Base-by-base conservation (phyloP, 2,329 filamentous ascomycete genomes). In the Cladosporium phlei region DNA sequence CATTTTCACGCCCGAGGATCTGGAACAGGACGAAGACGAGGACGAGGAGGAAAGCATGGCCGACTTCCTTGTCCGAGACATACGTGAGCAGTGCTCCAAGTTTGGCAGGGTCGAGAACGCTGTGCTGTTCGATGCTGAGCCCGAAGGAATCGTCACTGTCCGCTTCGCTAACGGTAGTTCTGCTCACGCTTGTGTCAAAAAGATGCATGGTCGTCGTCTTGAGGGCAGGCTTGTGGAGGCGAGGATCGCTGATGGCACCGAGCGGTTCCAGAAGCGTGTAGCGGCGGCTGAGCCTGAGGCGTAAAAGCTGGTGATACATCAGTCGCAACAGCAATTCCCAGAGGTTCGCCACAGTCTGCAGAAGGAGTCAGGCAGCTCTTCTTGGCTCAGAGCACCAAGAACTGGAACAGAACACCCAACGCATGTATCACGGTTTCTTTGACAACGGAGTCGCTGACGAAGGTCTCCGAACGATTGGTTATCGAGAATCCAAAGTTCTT, bases 61-160 rank as follows among this genome's bases (percentile, higher is more conserved):
- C 50, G 73, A 94, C 28, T 91, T 97, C 53, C 95, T 97, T 70
- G 94, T 94, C 63, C 86, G 95, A 64, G 93, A 98, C 63, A 87
- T 97, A 47, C 80, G 87, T 35, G 88, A 95, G 40, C 90, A 95
- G 67, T 95, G 88, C 65, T 76, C 80, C 48, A 94, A 94, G 68
- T 73, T 93, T 11, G 93, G 93, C 3, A 76, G 83, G 19, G 88
- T 97, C 27, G 95, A 89, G 24, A 96, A 94, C 61, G 87, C 97
- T 30, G 83, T 93, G 3, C 72, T 98, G 12, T 98, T 86, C 64
- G 93, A 98, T 64, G 75, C 83, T 53, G 94, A 98, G 66, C 70
- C 79, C 3, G 85, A 88, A 1, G 93, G 93, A 14, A 78, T 97
- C 28, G 85, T 90, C 7, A 90, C 83, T 45, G 86, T 98, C 52